Evolutionary conservation across 768 basidiomycete genomes (phyloP).

Genomic region (Austroboletus eburneus): DNA sequence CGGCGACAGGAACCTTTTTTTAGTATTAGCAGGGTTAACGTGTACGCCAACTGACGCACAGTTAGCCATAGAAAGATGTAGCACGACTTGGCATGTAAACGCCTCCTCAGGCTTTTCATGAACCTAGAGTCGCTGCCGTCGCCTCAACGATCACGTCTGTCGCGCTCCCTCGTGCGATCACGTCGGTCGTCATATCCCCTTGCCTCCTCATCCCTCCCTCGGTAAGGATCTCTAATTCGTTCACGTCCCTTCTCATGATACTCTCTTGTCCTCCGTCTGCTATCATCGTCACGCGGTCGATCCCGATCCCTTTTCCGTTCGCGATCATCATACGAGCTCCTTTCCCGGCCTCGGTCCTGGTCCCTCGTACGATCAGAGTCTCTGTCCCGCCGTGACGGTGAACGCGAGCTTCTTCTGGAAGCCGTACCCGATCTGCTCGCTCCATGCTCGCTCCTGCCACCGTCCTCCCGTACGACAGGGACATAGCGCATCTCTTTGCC

Average conservation of each 20-base stretch:
- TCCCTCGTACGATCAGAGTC: conserved; percentile 12
- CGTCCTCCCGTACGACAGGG: conserved; percentile 74
- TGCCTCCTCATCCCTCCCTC: conserved; percentile 17
- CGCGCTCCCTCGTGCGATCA: conserved; percentile 18
- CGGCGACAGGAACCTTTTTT: too few species aligned
- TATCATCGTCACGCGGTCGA: too few species aligned
- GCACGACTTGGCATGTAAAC: too few species aligned
- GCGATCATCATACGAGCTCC: conserved; percentile 8
- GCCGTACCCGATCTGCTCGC: conserved; percentile 33
- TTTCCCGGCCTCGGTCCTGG: conserved; percentile 12
- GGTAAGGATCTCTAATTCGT: conserved; percentile 25
- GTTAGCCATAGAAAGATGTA: too few species aligned
- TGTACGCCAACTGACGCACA: too few species aligned
- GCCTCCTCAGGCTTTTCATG: too few species aligned
- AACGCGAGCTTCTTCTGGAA: conserved; percentile 50
- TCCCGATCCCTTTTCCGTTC: conserved; percentile 21
- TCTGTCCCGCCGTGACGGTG: conserved; percentile 34
- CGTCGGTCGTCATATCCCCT: background rate
- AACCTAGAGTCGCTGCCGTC: too few species aligned
- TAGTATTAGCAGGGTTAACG: too few species aligned
- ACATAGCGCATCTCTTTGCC: conserved; percentile 72
- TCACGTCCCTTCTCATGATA: conserved; percentile 11
- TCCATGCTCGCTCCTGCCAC: conserved; percentile 17
- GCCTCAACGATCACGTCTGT: conserved; percentile 4
- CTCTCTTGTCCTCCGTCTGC: too few species aligned